Evolutionary conservation across 306 rosid species (phyloP).

Genomic region (Citrullus mucosospermus): DNA sequence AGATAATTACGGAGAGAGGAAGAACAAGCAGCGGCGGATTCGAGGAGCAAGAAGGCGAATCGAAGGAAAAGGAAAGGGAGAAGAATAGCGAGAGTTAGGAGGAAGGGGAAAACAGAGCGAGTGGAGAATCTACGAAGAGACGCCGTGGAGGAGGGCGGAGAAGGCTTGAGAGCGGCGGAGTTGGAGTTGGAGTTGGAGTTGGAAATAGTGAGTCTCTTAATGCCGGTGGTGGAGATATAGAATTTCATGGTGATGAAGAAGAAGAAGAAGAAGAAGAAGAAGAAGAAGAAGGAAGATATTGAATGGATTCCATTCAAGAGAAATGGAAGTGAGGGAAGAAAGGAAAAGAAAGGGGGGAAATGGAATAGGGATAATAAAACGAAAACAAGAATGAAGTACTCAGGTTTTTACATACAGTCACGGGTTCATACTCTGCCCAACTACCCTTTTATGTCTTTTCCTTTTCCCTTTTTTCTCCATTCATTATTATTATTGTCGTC

Average conservation of each 20-base stretch:
- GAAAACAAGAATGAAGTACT: background rate
- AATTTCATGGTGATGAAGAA: conserved; percentile 41
- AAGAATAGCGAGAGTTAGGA: conserved; percentile 38
- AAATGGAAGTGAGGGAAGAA: background rate
- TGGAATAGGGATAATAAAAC: background rate
- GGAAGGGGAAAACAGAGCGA: conserved; percentile 40
- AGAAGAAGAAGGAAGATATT: background rate
- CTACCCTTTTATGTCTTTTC: background rate
- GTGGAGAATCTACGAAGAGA: conserved; percentile 37
- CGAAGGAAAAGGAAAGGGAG: conserved; percentile 63
- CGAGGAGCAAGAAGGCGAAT: conserved; percentile 57
- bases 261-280: background rate
- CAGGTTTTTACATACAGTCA: background rate
- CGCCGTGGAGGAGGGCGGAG: conserved; percentile 20
- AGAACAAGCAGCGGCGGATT: conserved; percentile 64
- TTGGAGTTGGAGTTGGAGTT: conserved; percentile 5
- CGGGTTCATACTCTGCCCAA: background rate
- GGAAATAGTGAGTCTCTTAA: conserved; percentile 52
- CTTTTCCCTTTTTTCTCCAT: too few relatives aligned
- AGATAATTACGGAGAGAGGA: conserved; percentile 31
- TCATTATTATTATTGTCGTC: too few relatives aligned
- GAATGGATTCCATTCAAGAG: background rate
- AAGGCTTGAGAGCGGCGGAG: conserved; percentile 26
- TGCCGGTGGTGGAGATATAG: conserved; percentile 65
- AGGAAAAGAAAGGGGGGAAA: background rate